Evolutionary conservation across 176 grass and related monocot genomes (phyloP), one percentile per base, ranked within the genome.

Genomic region (bread wheat (Triticum aestivum)): DNA sequence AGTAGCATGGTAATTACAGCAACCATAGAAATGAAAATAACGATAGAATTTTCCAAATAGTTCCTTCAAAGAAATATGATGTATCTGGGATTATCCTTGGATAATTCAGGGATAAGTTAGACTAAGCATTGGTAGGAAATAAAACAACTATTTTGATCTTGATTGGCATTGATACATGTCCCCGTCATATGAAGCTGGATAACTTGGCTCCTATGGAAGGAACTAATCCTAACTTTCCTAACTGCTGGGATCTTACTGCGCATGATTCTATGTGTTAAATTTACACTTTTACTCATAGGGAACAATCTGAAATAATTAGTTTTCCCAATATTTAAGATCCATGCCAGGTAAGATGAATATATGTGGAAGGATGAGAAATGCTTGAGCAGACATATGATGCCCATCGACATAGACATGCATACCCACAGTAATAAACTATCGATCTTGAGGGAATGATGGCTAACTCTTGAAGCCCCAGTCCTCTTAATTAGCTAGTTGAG

Each of bases 301-400:
- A 86, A 61, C 14, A 85, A 89, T 75, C 9, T 80, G 18, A 65
- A 85, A 74, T 77, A 80, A 82, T 58, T 21, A 44, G 29, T 44
- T 38, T 73, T 75, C 27, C 72, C 44, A 81, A 58, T 20, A 59
- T 51, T 58, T 39, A 23, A 41, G 84, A 85, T 27, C 27, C 11
- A 67, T 49, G 52, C 35, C 49, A 44, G 30, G 51, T 67, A 65
- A 81, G 39, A 78, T 20, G 42, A 79, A 71, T 58, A 20, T 63
- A 29, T 42, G 34, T 81, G 32, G 44, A 80, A 21, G 56, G 26
- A 66, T 67, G 30, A 3, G 33, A 24, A 71, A 73, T 87, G 68
- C 37, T 45, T 86, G 45, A 79, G 75, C 38, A 75, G 70, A 62
- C 65, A 24, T 39, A 85, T 64, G 12, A 65, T 87, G 61, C 47